phyloP scores from a whole-genome alignment of 352 stramenopile species.

The Phytophthora tubulina region DNA sequence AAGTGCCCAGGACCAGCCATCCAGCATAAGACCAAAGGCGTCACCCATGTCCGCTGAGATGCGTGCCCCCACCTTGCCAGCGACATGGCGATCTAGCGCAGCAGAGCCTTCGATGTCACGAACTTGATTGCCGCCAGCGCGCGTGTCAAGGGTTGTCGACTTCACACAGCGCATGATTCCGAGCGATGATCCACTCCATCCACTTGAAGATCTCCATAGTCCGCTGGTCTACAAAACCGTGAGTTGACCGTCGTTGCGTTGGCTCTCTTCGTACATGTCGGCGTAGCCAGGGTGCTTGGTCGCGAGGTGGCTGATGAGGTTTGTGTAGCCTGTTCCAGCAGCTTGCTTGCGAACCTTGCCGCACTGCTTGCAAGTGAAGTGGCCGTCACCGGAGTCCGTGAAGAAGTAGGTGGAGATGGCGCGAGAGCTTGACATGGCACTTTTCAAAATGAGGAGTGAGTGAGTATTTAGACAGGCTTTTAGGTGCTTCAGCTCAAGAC shows the following conservation, averaged over 20 bases:
- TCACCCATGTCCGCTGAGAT: background rate
- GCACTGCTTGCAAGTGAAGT: slow-evolving; percentile 4
- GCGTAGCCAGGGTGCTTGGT: background rate
- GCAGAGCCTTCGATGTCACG: background rate
- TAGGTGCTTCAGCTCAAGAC: too few relatives aligned
- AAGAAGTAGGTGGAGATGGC: slow-evolving; percentile 6
- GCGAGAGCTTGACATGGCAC: too few relatives aligned
- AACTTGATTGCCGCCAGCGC: background rate
- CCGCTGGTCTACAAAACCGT: background rate
- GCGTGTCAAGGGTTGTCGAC: background rate
- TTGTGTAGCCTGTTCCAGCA: background rate
- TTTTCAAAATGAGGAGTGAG: too few relatives aligned
- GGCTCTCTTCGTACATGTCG: background rate
- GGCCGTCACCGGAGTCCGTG: background rate
- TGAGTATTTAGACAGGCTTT: too few relatives aligned
- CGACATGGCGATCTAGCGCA: background rate
- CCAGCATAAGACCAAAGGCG: slow-evolving; percentile 3
- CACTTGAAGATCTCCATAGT: slow-evolving; percentile 8
- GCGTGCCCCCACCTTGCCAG: background rate
- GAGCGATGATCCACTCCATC: background rate
- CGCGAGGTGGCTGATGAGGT: background rate
- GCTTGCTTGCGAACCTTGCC: slow-evolving; percentile 1
- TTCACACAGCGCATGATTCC: background rate
- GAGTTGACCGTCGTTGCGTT: background rate
- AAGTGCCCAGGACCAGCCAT: slow-evolving; percentile 9